These are phyloP conservation scores for Dactylellina drechsleri DNA, from an alignment of 2,329 filamentous ascomycete species.

Conservation along the genomic window DNA sequence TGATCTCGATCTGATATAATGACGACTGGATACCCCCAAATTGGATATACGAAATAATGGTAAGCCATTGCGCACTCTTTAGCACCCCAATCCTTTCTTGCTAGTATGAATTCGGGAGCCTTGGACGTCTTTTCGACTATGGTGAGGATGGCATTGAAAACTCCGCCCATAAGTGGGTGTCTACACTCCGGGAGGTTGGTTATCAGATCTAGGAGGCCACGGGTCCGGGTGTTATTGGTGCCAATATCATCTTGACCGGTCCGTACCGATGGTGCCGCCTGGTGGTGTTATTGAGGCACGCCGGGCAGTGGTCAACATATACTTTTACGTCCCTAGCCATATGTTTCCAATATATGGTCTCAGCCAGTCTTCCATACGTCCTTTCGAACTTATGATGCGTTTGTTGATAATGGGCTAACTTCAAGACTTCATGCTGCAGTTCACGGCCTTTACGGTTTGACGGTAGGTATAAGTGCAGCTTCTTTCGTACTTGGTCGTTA, in stretches of 20 bases:
- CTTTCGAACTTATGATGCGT: no score
- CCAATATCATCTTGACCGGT: neutral
- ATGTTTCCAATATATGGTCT: no score
- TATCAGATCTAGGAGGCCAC: neutral
- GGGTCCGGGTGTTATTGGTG: neutral
- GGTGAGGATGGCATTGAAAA: neutral
- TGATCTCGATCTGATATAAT: constrained; percentile 7
- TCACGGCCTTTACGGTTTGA: no score
- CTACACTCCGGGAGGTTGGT: neutral
- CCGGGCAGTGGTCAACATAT: neutral
- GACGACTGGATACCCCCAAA: constrained; percentile 8
- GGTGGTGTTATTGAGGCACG: neutral
- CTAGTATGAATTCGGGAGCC: neutral
- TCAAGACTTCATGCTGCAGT: no score
- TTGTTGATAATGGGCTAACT: no score
- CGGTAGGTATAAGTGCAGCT: no score
- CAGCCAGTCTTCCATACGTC: no score
- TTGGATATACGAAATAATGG: neutral
- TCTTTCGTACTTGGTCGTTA: no score
- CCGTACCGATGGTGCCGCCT: neutral
- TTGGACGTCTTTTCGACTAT: neutral
- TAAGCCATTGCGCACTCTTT: neutral
- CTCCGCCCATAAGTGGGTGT: neutral
- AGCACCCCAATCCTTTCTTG: neutral
- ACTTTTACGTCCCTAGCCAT: neutral